Conservation (phyloP, 352 stramenopile genomes). For the Globisporangium mamillatum region DNA sequence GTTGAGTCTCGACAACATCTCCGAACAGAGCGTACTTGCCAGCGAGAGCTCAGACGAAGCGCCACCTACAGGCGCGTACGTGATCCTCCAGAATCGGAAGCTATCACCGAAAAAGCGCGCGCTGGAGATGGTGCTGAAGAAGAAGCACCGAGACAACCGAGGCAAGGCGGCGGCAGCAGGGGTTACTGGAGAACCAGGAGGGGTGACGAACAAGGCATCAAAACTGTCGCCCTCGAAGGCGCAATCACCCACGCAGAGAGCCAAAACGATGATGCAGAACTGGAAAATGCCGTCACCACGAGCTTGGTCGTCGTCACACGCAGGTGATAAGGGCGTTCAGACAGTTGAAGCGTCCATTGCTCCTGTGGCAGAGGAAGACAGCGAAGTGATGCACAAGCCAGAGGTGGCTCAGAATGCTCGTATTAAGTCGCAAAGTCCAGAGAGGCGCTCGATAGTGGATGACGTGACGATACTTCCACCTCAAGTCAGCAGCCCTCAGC, state of each 20-base stretch:
- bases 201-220: background rate
- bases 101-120: conserved; percentile 65
- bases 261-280: conserved; percentile 26
- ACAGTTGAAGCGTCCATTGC: background rate
- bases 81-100: conserved; percentile 67
- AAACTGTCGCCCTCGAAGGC: background rate
- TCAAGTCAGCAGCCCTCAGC: background rate
- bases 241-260: conserved; percentile 21
- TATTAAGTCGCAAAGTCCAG: background rate
- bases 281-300: conserved; percentile 19
- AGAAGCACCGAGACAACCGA: conserved; percentile 48
- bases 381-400: background rate
- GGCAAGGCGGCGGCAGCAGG: conserved; percentile 2
- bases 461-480: background rate
- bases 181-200: background rate
- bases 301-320: background rate
- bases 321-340: background rate
- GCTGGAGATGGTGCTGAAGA: conserved; percentile 64
- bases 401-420: background rate
- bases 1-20: conserved; percentile 3
- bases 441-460: background rate
- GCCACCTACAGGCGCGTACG: conserved; percentile 40
- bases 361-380: conserved; percentile 5
- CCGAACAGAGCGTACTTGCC: conserved; percentile 4
- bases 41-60: conserved; percentile 17